These are phyloP conservation scores for Colletotrichum noveboracense DNA, from an alignment of 2,329 filamentous ascomycete species.

Conservation along the genomic window DNA sequence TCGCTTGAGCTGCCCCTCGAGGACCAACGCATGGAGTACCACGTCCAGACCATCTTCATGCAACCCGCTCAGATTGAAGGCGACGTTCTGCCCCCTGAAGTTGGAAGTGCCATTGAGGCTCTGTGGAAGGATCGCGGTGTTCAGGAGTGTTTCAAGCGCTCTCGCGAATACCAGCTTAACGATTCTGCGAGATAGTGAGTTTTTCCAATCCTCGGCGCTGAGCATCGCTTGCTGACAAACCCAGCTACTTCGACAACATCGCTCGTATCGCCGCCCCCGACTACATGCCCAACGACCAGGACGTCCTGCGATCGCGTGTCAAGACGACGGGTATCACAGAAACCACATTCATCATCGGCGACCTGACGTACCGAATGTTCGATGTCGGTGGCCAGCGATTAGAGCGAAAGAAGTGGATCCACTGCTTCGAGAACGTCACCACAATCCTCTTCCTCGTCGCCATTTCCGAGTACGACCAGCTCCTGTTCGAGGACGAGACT, in stretches of 20 bases:
- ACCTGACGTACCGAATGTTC: constrained; percentile 96
- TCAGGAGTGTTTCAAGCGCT: constrained; percentile 94
- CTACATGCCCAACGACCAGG: constrained; percentile 94
- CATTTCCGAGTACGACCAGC: constrained; percentile 96
- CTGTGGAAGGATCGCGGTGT: constrained; percentile 94
- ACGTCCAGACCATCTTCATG: constrained; percentile 99
- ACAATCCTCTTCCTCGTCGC: constrained; percentile 96
- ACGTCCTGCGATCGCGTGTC: constrained; percentile 93
- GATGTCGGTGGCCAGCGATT: constrained; percentile 95
- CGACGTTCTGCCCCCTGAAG: constrained; percentile 91
- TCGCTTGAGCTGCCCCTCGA: constrained; percentile 80
- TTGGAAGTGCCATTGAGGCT: constrained; percentile 89
- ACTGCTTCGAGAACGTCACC: constrained; percentile 98
- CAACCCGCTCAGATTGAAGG: constrained; percentile 96
- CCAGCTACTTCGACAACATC: constrained; percentile 94
- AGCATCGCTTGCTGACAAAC: not conserved
- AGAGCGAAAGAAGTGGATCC: constrained; percentile 99
- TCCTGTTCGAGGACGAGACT: constrained; percentile 95
- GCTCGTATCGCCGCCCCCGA: constrained; percentile 88
- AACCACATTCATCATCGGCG: constrained; percentile 93
- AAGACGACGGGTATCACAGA: constrained; percentile 98
- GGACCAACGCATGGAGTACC: constrained; percentile 92
- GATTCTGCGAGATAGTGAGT: constrained; percentile 95
- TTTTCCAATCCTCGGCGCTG: constrained; percentile 31
- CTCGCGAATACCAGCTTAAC: constrained; percentile 94